These are phyloP conservation scores for Gloeostereum incarnatum DNA, from an alignment of 768 basidiomycete species.

Conservation along the genomic window DNA sequence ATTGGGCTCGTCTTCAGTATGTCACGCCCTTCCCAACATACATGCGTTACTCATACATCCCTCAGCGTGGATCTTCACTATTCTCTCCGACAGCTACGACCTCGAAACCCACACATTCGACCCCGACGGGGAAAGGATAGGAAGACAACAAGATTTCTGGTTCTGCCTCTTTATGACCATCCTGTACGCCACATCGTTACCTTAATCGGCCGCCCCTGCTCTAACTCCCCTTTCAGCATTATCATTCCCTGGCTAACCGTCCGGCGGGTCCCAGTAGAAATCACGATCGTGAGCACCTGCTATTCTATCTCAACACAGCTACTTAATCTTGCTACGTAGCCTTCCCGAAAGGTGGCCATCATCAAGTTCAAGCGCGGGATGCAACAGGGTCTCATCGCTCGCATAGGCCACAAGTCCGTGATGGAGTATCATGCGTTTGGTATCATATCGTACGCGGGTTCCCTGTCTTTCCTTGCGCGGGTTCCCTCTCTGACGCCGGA, in stretches of 20 bases:
- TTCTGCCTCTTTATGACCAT: slow-evolving; percentile 64
- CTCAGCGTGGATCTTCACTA: slow-evolving; percentile 56
- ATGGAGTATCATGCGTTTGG: slow-evolving; percentile 85
- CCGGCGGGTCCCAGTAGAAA: slow-evolving; percentile 12
- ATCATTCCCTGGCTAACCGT: slow-evolving; percentile 71
- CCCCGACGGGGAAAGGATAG: slow-evolving; percentile 39
- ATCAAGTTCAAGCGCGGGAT: slow-evolving; percentile 77
- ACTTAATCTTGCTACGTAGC: slow-evolving; percentile 32
- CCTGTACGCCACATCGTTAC: no score
- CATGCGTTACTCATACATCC: no score
- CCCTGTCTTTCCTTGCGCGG: no score
- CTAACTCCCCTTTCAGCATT: no score
- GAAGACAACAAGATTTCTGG: slow-evolving; percentile 74
- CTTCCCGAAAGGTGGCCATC: slow-evolving; percentile 73
- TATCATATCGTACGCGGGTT: slow-evolving; percentile 69
- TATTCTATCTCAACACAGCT: no score
- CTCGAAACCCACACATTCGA: slow-evolving; percentile 46
- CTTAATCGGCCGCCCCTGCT: no score
- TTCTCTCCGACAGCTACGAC: slow-evolving; percentile 61
- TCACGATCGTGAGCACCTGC: no score
- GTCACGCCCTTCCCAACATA: slow-evolving; percentile 11
- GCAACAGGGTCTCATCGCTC: slow-evolving; percentile 76
- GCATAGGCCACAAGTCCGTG: slow-evolving; percentile 65
- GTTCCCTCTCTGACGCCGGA: no score
- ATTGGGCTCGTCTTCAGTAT: slow-evolving; percentile 42